phyloP scores from a whole-genome alignment of 305 asterid genomes.

The Caryopteris hybrid region DNA sequence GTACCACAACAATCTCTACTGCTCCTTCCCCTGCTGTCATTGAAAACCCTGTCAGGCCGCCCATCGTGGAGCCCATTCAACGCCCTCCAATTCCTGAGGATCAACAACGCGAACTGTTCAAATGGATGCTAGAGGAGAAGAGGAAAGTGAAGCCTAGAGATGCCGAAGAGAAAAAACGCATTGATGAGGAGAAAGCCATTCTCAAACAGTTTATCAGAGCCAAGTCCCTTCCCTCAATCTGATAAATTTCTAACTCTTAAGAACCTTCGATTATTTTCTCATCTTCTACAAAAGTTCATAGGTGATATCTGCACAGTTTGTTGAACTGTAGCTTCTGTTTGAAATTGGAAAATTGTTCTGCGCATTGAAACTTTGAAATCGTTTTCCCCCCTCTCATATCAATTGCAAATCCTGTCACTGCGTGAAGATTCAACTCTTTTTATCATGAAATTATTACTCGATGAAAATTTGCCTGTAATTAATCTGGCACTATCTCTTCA shows the following conservation, averaged over 20 bases:
- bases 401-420: neutral
- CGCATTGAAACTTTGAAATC: neutral
- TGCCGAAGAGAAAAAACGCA: conserved; percentile 62
- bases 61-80: conserved; percentile 31
- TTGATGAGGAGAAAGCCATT: conserved; percentile 82
- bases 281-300: neutral
- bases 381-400: neutral
- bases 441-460: neutral
- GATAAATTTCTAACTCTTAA: conserved; percentile 11
- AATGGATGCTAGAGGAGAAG: conserved; percentile 88
- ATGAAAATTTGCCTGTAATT: neutral
- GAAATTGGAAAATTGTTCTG: neutral
- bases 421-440: neutral
- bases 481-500: neutral
- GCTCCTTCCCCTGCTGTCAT: conserved; percentile 29
- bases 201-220: conserved; percentile 82
- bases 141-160: conserved; percentile 69
- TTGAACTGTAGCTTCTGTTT: too few species aligned
- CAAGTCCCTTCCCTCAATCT: conserved; percentile 34
- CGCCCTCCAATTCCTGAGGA: conserved; percentile 63
- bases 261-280: neutral
- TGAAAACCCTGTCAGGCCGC: conserved; percentile 30
- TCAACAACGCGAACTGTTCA: conserved; percentile 69
- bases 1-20: conserved; percentile 36
- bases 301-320: conserved; percentile 14